These are phyloP conservation scores for Hemileccinum rubropunctum DNA, from an alignment of 768 basidiomycete genomes.

Conservation along the genomic window DNA sequence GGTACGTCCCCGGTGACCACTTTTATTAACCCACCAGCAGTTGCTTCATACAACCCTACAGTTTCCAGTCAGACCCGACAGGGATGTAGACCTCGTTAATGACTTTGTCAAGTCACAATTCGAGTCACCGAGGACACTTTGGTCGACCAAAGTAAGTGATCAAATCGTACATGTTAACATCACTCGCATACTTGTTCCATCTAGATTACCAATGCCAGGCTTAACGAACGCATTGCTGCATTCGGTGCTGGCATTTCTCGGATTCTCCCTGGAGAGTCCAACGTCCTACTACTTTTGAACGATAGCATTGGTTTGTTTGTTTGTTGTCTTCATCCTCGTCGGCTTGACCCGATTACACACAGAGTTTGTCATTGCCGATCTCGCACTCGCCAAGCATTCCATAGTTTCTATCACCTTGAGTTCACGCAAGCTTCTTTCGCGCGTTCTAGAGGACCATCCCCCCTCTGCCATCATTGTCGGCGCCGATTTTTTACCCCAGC, in stretches of 20 bases:
- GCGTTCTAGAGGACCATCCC: conserved; percentile 60
- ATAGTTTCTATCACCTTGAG: conserved; percentile 66
- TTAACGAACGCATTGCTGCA: conserved; percentile 68
- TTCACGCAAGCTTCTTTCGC: conserved; percentile 57
- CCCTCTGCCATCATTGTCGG: conserved; percentile 76
- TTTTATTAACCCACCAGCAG: conserved; percentile 2
- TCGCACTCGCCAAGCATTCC: conserved; percentile 71
- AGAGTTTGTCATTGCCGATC: conserved; percentile 80
- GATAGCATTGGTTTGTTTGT: conserved; percentile 63
- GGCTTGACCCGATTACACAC: conserved; percentile 1
- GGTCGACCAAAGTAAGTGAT: conserved; percentile 66
- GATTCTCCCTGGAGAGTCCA: conserved; percentile 56
- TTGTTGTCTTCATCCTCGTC: not conserved
- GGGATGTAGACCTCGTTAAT: conserved; percentile 63
- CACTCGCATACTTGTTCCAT: not conserved
- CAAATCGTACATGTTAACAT: not conserved
- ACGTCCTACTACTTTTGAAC: conserved; percentile 73
- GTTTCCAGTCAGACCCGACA: conserved; percentile 73
- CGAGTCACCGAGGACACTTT: conserved; percentile 69
- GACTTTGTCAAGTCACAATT: conserved; percentile 68
- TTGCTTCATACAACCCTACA: conserved; percentile 28
- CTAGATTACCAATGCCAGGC: conserved; percentile 71
- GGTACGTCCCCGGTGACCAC: conserved; percentile 47
- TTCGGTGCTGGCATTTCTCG: conserved; percentile 72
- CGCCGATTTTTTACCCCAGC: conserved; percentile 58